phyloP scores from a whole-genome alignment of 2,329 filamentous ascomycete genomes.

The Aspergillus uvarum region DNA sequence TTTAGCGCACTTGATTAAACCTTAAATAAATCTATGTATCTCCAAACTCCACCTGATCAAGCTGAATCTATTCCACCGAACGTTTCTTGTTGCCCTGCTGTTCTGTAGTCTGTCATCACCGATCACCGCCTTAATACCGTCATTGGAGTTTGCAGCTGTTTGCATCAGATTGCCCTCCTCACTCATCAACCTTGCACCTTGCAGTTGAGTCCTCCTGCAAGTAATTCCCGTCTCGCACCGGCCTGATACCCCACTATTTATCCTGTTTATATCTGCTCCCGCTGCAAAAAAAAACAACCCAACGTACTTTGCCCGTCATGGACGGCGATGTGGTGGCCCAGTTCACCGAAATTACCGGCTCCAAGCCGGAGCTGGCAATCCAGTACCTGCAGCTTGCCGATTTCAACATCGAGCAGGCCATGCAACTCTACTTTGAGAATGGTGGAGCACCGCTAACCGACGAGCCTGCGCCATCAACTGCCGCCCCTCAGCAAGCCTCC shows the following conservation, averaged over 20 bases:
- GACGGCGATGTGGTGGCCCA: constrained; percentile 69
- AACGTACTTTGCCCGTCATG: constrained; percentile 48
- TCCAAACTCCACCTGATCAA: background rate
- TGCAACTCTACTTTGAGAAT: constrained; percentile 87
- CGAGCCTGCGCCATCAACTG: constrained; percentile 43
- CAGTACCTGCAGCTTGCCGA: constrained; percentile 85
- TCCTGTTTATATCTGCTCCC: background rate
- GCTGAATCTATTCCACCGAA: background rate
- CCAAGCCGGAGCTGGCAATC: constrained; percentile 69
- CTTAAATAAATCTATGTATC: background rate
- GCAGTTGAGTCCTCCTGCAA: constrained; percentile 6
- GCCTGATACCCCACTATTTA: constrained; percentile 2
- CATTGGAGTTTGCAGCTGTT: constrained; percentile 32
- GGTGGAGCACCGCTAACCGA: constrained; percentile 63
- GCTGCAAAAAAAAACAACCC: background rate
- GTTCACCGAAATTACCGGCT: constrained; percentile 80
- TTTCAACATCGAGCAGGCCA: constrained; percentile 78
- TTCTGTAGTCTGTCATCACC: background rate
- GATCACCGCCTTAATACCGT: constrained; percentile 6
- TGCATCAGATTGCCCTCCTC: constrained; percentile 22
- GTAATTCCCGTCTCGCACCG: background rate
- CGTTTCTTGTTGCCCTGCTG: background rate
- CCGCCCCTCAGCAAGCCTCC: constrained; percentile 25
- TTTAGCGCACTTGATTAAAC: too few relatives aligned
- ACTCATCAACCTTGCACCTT: background rate